These are phyloP conservation scores for Tranzscheliella williamsii DNA, from an alignment of 1,284 basidiomycete genomes.

Conservation along the genomic window DNA sequence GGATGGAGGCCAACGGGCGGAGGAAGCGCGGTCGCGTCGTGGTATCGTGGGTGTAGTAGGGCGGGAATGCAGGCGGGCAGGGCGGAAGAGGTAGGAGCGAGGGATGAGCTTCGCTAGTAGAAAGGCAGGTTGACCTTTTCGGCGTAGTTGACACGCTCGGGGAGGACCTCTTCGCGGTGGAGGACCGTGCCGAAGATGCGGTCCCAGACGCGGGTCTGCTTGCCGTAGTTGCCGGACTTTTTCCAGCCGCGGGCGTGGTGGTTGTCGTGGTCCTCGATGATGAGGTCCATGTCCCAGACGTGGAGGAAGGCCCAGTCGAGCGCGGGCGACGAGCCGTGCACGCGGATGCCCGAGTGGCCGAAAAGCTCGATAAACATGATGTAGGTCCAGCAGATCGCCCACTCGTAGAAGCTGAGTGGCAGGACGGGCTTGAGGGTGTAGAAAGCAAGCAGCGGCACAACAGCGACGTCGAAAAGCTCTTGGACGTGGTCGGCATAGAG, in stretches of 20 bases:
- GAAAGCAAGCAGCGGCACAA: constrained; percentile 38
- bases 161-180: constrained; percentile 38
- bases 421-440: constrained; percentile 16
- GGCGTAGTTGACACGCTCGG: constrained; percentile 25
- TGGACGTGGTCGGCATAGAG: constrained; percentile 50
- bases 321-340: constrained; percentile 31
- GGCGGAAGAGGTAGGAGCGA: too few species aligned
- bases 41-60: too few species aligned
- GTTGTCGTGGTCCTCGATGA: constrained; percentile 59
- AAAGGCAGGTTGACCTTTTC: constrained; percentile 20
- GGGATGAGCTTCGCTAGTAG: too few species aligned
- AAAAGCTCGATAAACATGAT: constrained; percentile 44
- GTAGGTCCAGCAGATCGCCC: constrained; percentile 36
- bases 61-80: too few species aligned
- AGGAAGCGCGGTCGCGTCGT: too few species aligned
- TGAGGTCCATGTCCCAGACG: constrained; percentile 42
- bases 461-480: constrained; percentile 46
- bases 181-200: constrained; percentile 46
- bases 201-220: constrained; percentile 57
- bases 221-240: constrained; percentile 49
- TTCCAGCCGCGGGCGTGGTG: constrained; percentile 56
- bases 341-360: constrained; percentile 53
- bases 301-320: constrained; percentile 26
- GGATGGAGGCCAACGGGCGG: too few species aligned
- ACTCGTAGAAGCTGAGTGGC: constrained; percentile 28